These are phyloP conservation scores for Lotus japonicus DNA, from an alignment of 306 rosid species.

Conservation along the genomic window DNA sequence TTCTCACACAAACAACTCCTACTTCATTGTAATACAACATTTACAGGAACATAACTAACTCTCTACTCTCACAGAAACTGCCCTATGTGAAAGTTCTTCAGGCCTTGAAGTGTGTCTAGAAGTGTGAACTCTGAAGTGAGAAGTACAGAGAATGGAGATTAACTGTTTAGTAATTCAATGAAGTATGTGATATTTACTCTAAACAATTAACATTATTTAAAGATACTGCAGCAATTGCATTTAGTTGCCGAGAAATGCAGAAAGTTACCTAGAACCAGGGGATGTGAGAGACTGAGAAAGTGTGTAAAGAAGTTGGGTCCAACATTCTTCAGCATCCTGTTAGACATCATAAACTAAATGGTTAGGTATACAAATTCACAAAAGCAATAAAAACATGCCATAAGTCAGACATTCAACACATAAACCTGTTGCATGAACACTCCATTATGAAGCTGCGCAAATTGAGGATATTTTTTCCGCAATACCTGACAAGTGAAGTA, in stretches of 20 bases:
- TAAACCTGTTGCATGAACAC: constrained; percentile 94
- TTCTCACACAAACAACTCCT: no score
- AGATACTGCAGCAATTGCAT: constrained; percentile 2
- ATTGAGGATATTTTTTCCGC: constrained; percentile 93
- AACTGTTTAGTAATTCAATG: neutral
- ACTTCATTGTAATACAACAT: no score
- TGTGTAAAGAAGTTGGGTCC: constrained; percentile 94
- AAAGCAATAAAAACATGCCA: constrained; percentile 10
- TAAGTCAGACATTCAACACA: neutral
- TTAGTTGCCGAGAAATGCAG: constrained; percentile 4
- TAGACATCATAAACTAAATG: constrained; percentile 16
- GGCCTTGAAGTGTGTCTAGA: neutral
- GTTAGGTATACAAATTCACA: constrained; percentile 1
- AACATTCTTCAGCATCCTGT: constrained; percentile 99
- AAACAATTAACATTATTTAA: constrained; percentile 1
- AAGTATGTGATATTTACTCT: neutral
- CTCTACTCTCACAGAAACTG: no score
- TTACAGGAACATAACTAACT: no score
- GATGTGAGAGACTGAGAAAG: constrained; percentile 89
- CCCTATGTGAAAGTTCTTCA: no score
- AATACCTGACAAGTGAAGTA: constrained; percentile 54
- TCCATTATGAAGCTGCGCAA: constrained; percentile 89
- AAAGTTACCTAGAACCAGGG: constrained; percentile 65
- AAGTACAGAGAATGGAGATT: neutral
- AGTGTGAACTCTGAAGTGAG: neutral